Base-by-base conservation (phyloP, 306 rosid genomes). In the Carpinus fangiana region DNA sequence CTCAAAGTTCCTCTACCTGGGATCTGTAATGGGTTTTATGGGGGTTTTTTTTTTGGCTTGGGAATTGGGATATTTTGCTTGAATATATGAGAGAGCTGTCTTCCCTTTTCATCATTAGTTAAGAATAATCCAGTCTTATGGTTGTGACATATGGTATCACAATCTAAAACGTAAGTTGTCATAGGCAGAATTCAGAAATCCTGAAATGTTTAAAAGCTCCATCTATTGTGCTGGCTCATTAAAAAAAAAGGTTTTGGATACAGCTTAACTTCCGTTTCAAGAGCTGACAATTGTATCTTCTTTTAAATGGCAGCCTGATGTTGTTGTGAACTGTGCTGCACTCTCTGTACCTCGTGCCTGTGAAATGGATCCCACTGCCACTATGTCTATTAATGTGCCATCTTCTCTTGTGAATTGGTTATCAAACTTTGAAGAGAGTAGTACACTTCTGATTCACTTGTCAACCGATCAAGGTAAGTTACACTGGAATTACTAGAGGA, bases 381-480 rank as follows among this genome's bases (percentile, higher is more conserved):
- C 98, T 54, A 77, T 85, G 85, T 88, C 93, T 80, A 81, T 92
- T 52, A 95, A 92, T 67, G 97, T 92, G 76, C 98, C 98, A 62
- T 84, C 91, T 54, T 82, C 93, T 78, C 90, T 95, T 78, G 89
- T 90, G 8, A 83, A 83, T 74, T 95, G 98, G 98, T 54, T 92
- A 79, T 86, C 77, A 41, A 86, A 88, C 87, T 90, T 91, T 74
- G 73, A 82, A 79, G 84, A 82, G 55, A 78, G 61, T 20, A 85
- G n/a, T 45, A 83, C 84, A 5, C 88, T 92, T 80, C 85, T 95
- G 78, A 80, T 92, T 78, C 97, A 95, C 83, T 85, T 92, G 80
- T 95, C 98, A 75, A 91, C 98, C 3, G 98, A 95, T 90, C 98
- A 95, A 87, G 98, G 98, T 90, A 81, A 76, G 83, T 76, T 66